A percentile compares a stretch with the other conserved stretches of the same genome.
Conservation (phyloP, 148 eudicot species). For the Chenopodium formosanum region DNA sequence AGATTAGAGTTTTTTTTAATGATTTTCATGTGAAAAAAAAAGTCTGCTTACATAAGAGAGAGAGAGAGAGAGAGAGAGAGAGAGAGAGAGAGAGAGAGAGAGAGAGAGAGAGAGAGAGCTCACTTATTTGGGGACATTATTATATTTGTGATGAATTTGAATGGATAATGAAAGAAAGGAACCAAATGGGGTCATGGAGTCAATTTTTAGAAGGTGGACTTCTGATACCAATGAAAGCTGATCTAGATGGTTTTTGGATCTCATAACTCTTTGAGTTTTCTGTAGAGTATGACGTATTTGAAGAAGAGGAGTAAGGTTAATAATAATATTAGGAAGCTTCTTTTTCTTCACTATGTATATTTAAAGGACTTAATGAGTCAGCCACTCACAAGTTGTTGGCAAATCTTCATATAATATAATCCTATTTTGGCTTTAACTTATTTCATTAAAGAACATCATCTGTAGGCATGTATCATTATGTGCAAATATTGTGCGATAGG, state of each 20-base stretch:
- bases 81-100: not conserved
- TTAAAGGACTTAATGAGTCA: constrained; percentile 20
- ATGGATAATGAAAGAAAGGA: constrained; percentile 36
- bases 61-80: no score
- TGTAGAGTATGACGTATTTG: constrained; percentile 23
- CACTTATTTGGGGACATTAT: constrained; percentile 23
- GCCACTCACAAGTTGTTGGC: constrained; percentile 15
- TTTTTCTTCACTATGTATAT: constrained; percentile 12
- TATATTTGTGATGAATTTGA: constrained; percentile 25
- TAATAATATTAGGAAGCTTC: constrained; percentile 7
- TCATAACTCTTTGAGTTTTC: constrained; percentile 13
- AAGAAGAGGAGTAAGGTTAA: constrained; percentile 18
- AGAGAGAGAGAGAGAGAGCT: not conserved
- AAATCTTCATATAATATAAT: constrained; percentile 12
- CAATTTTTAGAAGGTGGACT: constrained; percentile 36
- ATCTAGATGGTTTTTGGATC: constrained; percentile 21
- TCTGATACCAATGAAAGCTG: constrained; percentile 34
- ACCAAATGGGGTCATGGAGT: constrained; percentile 36
- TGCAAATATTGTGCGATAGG: constrained; percentile 2
- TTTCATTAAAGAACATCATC: not conserved
- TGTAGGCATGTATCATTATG: constrained; percentile 7
- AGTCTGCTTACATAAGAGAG: constrained; percentile 39
- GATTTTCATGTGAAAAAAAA: constrained; percentile 34
- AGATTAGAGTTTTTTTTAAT: constrained; percentile 28
- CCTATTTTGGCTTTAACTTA: constrained; percentile 5